A percentile compares a stretch with the other conserved stretches of the same genome.
phyloP scores from a whole-genome alignment of 1,284 basidiomycete genomes.

The Papiliotrema laurentii region DNA sequence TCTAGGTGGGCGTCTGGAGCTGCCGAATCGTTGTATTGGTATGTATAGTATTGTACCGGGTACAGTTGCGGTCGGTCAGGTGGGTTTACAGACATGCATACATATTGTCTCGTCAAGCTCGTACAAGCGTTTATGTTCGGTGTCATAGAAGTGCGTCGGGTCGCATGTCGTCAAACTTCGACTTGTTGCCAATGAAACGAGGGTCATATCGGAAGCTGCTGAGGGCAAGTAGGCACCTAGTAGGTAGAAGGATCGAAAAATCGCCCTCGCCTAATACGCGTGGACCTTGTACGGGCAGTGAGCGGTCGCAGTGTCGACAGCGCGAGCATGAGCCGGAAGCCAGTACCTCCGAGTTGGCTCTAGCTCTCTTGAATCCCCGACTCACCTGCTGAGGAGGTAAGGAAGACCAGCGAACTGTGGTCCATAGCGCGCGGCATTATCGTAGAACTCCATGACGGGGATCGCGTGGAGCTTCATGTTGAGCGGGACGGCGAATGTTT shows the following conservation, averaged over 20 bases:
- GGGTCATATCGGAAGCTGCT: too few species aligned
- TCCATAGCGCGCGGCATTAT: slow-evolving; percentile 91
- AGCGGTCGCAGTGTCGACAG: not conserved
- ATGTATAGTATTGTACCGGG: too few species aligned
- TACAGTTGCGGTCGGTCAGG: too few species aligned
- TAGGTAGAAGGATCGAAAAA: not conserved
- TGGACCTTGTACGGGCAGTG: not conserved
- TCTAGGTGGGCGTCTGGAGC: too few species aligned
- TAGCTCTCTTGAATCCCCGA: slow-evolving; percentile 7
- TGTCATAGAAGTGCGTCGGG: too few species aligned
- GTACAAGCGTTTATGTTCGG: too few species aligned
- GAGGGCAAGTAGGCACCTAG: too few species aligned
- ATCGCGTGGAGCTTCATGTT: slow-evolving; percentile 98
- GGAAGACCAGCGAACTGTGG: slow-evolving; percentile 93
- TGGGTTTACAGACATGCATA: too few species aligned
- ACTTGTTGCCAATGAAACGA: too few species aligned
- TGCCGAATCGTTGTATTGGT: too few species aligned
- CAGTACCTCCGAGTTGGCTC: slow-evolving; percentile 1
- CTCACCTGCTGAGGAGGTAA: slow-evolving; percentile 81
- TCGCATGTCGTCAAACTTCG: too few species aligned
- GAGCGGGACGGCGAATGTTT: slow-evolving; percentile 90
- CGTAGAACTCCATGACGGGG: slow-evolving; percentile 93
- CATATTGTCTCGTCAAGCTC: too few species aligned
- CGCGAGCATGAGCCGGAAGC: slow-evolving; percentile 1
- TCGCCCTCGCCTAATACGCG: not conserved